Evolutionary conservation across 2,329 filamentous ascomycete species (phyloP).

Genomic region (Ophiostoma sp.): DNA sequence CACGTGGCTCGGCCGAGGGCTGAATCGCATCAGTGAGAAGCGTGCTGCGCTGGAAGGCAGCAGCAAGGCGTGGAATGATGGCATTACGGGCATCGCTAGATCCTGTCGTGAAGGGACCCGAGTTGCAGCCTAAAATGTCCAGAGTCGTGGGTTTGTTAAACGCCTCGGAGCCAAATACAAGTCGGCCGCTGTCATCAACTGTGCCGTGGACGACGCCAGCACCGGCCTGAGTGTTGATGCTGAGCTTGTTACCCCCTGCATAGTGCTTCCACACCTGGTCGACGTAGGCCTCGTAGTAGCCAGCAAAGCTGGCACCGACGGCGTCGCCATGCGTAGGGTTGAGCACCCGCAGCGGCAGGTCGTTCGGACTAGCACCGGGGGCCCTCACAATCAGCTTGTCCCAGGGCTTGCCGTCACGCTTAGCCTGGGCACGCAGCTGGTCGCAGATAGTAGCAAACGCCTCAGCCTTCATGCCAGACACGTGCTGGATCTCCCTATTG

Average conservation of each 20-base stretch:
- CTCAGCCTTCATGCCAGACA: conserved; percentile 59
- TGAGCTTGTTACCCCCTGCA: conserved; percentile 40
- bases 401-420: conserved; percentile 60
- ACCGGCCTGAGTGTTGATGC: conserved; percentile 65
- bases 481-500: conserved; percentile 43
- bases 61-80: conserved; percentile 51
- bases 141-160: conserved; percentile 59
- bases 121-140: conserved; percentile 68
- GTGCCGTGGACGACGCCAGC: conserved; percentile 54
- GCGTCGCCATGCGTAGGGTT: conserved; percentile 47
- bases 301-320: conserved; percentile 46
- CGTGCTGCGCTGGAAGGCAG: conserved; percentile 55
- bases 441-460: conserved; percentile 58
- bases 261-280: conserved; percentile 46
- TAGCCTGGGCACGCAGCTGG: conserved; percentile 56
- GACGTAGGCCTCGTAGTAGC: conserved; percentile 47
- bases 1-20: conserved; percentile 37
- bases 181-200: conserved; percentile 39
- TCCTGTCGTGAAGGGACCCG: conserved; percentile 57
- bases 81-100: conserved; percentile 43
- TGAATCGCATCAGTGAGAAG: conserved; percentile 39
- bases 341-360: conserved; percentile 43
- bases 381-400: conserved; percentile 52
- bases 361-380: conserved; percentile 28
- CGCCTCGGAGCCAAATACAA: conserved; percentile 32